Conservation (phyloP, 345 rosid species). For the Psidium friedrichsthalianum region DNA sequence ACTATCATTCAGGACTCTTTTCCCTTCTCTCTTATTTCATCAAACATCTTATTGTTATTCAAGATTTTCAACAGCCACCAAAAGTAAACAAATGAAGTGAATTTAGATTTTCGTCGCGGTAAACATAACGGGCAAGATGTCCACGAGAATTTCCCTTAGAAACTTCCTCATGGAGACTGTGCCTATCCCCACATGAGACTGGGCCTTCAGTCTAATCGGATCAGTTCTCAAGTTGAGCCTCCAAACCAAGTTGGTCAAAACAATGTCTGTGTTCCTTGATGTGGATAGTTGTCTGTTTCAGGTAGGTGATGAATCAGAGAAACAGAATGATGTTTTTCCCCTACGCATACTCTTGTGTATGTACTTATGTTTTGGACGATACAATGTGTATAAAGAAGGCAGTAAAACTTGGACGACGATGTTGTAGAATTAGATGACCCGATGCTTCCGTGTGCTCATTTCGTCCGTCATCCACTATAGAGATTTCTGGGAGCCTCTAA, state of each 20-base stretch:
- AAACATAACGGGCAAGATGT: neutral
- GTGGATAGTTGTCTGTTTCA: neutral
- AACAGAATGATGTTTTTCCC: neutral
- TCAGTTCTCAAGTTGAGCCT: neutral
- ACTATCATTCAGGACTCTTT: no score
- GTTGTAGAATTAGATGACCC: neutral
- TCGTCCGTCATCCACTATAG: neutral
- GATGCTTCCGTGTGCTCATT: accelerated
- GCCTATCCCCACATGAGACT: no score
- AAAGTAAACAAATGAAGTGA: no score
- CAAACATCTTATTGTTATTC: no score
- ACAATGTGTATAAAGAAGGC: neutral
- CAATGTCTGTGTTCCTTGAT: neutral
- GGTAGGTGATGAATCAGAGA: neutral
- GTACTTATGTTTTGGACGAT: neutral
- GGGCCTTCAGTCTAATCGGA: neutral
- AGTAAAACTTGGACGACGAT: neutral
- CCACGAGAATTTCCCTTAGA: neutral
- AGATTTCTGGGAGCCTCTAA: neutral
- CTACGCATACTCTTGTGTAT: neutral
- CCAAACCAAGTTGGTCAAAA: neutral
- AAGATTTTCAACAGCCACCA: no score
- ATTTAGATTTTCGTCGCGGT: neutral
- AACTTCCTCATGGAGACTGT: neutral
- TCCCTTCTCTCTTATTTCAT: no score